Evolutionary conservation across 148 eudicot species (phyloP).

Genomic region (Silene latifolia): DNA sequence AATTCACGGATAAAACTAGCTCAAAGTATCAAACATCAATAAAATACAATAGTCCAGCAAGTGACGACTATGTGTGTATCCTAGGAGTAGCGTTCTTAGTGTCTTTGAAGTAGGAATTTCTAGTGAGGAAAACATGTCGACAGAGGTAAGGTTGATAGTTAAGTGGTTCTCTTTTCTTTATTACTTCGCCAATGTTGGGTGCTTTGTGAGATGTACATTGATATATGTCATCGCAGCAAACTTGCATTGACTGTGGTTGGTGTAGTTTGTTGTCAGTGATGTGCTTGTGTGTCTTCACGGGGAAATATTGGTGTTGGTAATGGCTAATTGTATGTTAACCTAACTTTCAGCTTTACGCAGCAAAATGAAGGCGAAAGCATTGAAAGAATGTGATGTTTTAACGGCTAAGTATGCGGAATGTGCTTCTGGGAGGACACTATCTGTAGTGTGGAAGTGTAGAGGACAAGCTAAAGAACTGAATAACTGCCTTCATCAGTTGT

Average conservation of each 20-base stretch:
- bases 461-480: conserved; percentile 81
- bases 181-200: background rate
- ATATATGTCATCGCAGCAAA: background rate
- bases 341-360: conserved; percentile 84
- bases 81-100: too few relatives aligned
- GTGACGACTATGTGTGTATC: too few relatives aligned
- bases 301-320: background rate
- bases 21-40: background rate
- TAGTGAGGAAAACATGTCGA: too few relatives aligned
- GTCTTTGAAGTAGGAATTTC: too few relatives aligned
- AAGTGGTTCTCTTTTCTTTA: background rate
- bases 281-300: conserved; percentile 1
- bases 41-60: too few relatives aligned
- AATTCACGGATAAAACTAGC: too few relatives aligned
- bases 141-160: too few relatives aligned
- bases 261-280: background rate
- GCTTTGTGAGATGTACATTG: background rate
- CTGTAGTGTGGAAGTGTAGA: conserved; percentile 89
- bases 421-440: conserved; percentile 79
- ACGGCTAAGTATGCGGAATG: conserved; percentile 82
- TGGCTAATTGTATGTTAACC: conserved; percentile 31
- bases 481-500: conserved; percentile 81
- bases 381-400: conserved; percentile 67
- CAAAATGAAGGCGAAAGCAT: conserved; percentile 94
- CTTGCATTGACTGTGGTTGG: background rate